Evolutionary conservation across 2,329 filamentous ascomycete genomes (phyloP).

Genomic region (Aspergillus sp.): DNA sequence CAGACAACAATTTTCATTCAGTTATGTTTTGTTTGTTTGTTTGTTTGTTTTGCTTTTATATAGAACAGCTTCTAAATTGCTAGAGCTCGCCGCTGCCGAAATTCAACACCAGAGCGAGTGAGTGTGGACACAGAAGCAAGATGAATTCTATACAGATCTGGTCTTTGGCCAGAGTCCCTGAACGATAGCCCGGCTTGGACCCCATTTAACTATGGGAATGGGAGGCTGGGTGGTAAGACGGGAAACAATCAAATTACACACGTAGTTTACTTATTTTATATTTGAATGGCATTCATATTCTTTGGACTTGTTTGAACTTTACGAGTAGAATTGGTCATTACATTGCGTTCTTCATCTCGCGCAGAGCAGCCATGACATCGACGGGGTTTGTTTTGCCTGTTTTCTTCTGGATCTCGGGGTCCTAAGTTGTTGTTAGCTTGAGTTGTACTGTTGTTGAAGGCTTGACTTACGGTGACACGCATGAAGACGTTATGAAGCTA

Average conservation of each 20-base stretch:
- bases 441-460: background rate
- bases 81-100: constrained; percentile 57
- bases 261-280: background rate
- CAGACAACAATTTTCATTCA: background rate
- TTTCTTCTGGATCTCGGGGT: constrained; percentile 78
- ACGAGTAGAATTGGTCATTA: constrained; percentile 18
- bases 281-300: background rate
- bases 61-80: constrained; percentile 50
- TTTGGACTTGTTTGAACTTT: background rate
- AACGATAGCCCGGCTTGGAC: constrained; percentile 41
- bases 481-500: constrained; percentile 96
- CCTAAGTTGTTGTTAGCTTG: constrained; percentile 49
- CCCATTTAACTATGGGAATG: constrained; percentile 49
- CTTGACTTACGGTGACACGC: constrained; percentile 68
- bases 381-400: constrained; percentile 79
- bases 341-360: constrained; percentile 76
- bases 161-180: constrained; percentile 33
- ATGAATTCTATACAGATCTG: constrained; percentile 39
- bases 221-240: constrained; percentile 40
- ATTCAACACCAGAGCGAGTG: constrained; percentile 49
- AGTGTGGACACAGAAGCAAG: constrained; percentile 61
- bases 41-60: background rate
- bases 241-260: constrained; percentile 38
- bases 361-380: constrained; percentile 79
- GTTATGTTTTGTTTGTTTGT: background rate